Evolutionary conservation across 2,329 filamentous ascomycete species (phyloP).

Genomic region (Zelopaecilomyces penicillatus): DNA sequence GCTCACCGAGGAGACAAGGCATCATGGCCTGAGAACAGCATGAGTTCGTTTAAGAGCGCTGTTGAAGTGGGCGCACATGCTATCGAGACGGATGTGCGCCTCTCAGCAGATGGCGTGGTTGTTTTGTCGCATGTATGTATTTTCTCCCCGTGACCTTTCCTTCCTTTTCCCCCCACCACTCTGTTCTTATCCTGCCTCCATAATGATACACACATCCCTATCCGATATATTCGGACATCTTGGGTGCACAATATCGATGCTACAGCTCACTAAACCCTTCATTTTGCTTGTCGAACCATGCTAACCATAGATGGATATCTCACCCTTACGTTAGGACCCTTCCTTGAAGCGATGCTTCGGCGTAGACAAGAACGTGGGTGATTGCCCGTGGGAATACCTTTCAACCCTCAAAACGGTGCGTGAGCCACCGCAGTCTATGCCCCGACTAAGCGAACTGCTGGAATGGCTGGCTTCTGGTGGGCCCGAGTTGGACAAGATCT

Average conservation of each 20-base stretch:
- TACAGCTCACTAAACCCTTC: too few species aligned
- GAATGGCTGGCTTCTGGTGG: conserved; percentile 59
- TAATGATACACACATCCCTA: too few species aligned
- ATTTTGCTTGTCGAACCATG: too few species aligned
- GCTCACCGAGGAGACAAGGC: conserved; percentile 75
- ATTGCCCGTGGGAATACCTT: conserved; percentile 70
- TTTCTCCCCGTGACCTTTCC: not conserved
- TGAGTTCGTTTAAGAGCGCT: conserved; percentile 68
- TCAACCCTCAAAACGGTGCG: conserved; percentile 57
- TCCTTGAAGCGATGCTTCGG: conserved; percentile 77
- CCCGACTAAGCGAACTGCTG: conserved; percentile 65
- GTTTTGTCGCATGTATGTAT: conserved; percentile 68
- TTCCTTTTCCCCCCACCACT: not conserved
- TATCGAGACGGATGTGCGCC: conserved; percentile 80
- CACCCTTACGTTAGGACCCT: conserved; percentile 46
- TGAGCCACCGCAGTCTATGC: conserved; percentile 63
- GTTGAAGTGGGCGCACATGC: conserved; percentile 68
- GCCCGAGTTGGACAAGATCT: conserved; percentile 50
- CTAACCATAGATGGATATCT: too few species aligned
- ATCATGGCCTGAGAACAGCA: conserved; percentile 74
- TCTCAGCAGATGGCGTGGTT: conserved; percentile 74
- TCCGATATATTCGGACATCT: too few species aligned
- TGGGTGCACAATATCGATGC: too few species aligned
- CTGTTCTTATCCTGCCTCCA: too few species aligned
- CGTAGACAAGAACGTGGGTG: conserved; percentile 58